phyloP scores from a whole-genome alignment of 2,329 filamentous ascomycete genomes.

The Ophiostoma tasmaniense region DNA sequence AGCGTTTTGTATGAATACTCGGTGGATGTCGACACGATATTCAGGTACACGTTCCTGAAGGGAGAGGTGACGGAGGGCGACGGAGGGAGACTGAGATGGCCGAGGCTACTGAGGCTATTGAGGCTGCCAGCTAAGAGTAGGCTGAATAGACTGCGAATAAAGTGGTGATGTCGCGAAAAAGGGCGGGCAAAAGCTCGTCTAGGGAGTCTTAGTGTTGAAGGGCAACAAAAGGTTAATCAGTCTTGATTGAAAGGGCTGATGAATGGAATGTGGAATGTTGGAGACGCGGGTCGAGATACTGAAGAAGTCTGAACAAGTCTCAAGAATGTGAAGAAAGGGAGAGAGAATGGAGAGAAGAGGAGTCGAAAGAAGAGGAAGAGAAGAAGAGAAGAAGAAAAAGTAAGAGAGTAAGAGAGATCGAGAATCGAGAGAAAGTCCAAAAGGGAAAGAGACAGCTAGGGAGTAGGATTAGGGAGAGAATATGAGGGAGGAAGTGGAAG shows the following conservation, averaged over 20 bases:
- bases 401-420: not conserved
- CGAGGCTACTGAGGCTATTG: not conserved
- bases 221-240: not conserved
- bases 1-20: not conserved
- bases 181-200: not conserved
- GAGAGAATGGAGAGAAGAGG: not conserved
- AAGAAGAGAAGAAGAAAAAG: not conserved
- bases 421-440: constrained; percentile 7
- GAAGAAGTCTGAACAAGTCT: not conserved
- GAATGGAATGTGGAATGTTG: not conserved
- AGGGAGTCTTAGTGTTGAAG: constrained; percentile 1
- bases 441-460: not conserved
- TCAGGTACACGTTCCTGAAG: not conserved
- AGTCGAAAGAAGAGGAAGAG: not conserved
- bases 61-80: not conserved
- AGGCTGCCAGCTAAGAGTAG: not conserved
- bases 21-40: not conserved
- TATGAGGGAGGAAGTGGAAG: not conserved
- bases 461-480: not conserved
- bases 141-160: not conserved
- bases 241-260: constrained; percentile 5
- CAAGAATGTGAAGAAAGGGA: not conserved
- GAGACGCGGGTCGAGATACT: not conserved
- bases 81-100: not conserved
- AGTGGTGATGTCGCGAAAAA: constrained; percentile 3